These are phyloP conservation scores for Vigna reflexopilosa DNA, from an alignment of 306 rosid genomes.

Conservation along the genomic window DNA sequence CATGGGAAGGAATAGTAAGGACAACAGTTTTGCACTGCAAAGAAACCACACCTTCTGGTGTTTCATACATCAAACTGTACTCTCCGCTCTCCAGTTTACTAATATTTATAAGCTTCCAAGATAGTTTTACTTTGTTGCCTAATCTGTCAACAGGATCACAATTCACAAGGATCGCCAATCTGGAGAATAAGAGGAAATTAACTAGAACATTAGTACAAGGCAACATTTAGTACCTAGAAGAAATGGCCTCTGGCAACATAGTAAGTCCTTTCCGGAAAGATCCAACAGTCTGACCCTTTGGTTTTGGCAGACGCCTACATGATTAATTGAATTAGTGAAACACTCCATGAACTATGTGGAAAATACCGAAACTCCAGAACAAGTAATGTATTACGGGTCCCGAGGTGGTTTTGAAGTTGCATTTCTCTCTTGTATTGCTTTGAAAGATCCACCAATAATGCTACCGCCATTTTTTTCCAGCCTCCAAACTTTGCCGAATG, in stretches of 20 bases:
- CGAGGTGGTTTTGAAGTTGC: conserved; percentile 69
- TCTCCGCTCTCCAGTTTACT: conserved; percentile 74
- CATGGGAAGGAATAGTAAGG: conserved; percentile 87
- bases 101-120: conserved; percentile 89
- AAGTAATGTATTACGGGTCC: conserved; percentile 72
- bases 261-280: conserved; percentile 92
- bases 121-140: conserved; percentile 81
- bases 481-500: conserved; percentile 96
- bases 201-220: conserved; percentile 30
- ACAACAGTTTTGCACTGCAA: conserved; percentile 78
- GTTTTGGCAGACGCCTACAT: conserved; percentile 88
- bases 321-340: conserved; percentile 51
- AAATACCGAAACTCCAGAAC: conserved; percentile 44
- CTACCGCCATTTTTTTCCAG: conserved; percentile 95
- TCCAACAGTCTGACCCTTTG: conserved; percentile 97
- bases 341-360: conserved; percentile 28
- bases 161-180: conserved; percentile 35
- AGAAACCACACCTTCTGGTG: conserved; percentile 87
- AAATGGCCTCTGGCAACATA: conserved; percentile 91
- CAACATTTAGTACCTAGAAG: conserved; percentile 61
- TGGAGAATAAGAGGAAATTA: conserved; percentile 36
- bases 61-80: conserved; percentile 80
- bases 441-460: conserved; percentile 94
- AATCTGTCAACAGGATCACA: conserved; percentile 63
- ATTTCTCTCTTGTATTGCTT: conserved; percentile 86